Percentiles rank a stretch among this genome's conserved stretches.
Evolutionary conservation across 306 rosid genomes (phyloP).

Genomic region (Vicia faba): DNA sequence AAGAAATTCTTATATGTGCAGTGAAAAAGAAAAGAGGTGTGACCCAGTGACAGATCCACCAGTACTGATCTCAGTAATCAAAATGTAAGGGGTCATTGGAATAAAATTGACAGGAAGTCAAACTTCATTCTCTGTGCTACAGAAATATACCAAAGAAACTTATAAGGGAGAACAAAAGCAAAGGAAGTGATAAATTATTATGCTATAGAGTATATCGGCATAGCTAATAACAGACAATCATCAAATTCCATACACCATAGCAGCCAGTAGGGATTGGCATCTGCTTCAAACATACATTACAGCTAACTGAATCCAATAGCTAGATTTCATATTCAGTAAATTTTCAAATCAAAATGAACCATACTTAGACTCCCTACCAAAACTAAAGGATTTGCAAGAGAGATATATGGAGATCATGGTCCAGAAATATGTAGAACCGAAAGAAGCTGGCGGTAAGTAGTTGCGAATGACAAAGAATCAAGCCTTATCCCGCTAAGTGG

Average conservation of each 20-base stretch:
- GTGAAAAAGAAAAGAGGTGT: not conserved
- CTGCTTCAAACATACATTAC: no score
- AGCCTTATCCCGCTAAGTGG: no score
- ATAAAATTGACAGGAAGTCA: constrained; percentile 7
- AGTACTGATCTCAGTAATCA: not conserved
- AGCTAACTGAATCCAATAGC: no score
- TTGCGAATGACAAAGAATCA: no score
- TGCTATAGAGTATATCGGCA: not conserved
- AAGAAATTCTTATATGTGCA: not conserved
- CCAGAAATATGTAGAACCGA: no score
- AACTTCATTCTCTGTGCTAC: not conserved
- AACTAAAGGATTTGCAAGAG: no score
- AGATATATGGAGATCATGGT: no score
- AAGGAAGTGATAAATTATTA: constrained; percentile 1
- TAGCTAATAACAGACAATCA: constrained; percentile 5
- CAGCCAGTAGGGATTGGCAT: constrained; percentile 6
- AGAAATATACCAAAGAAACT: not conserved
- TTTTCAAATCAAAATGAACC: no score
- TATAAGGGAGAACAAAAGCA: not conserved
- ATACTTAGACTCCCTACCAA: no score
- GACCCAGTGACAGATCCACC: not conserved
- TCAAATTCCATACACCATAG: not conserved
- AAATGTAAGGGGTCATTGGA: not conserved
- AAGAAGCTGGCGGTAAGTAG: no score
- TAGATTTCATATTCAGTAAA: no score